A percentile compares a stretch with the other conserved stretches of the same genome.
Evolutionary conservation across 2,329 filamentous ascomycete species (phyloP).

Genomic region (Sclerotinia nivalis): DNA sequence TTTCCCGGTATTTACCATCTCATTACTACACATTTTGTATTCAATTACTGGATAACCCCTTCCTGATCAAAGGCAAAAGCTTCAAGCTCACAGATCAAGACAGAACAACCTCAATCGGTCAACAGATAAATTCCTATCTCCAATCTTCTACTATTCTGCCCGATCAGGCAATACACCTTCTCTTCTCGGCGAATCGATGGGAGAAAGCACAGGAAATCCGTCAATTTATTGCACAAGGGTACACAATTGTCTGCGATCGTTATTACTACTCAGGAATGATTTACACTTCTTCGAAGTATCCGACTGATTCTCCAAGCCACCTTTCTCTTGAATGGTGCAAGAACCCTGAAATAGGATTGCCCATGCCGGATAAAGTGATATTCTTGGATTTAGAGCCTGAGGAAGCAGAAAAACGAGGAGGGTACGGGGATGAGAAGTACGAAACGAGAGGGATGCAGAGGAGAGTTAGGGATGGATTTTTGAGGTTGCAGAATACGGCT

Average conservation of each 20-base stretch:
- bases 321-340: slow-evolving; percentile 79
- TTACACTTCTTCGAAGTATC: slow-evolving; percentile 86
- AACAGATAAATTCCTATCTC: slow-evolving; percentile 68
- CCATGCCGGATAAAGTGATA: slow-evolving; percentile 81
- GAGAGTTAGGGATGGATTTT: slow-evolving; percentile 74
- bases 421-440: slow-evolving; percentile 86
- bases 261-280: slow-evolving; percentile 96
- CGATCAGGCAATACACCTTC: slow-evolving; percentile 70
- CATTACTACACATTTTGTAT: neutral
- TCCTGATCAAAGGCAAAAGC: neutral
- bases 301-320: slow-evolving; percentile 48
- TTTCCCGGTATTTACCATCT: slow-evolving; percentile 59
- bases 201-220: slow-evolving; percentile 53
- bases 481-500: slow-evolving; percentile 47
- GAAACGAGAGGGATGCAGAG: slow-evolving; percentile 82
- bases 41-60: neutral
- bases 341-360: slow-evolving; percentile 80
- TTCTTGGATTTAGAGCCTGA: slow-evolving; percentile 81
- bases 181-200: slow-evolving; percentile 75
- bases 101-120: slow-evolving; percentile 65
- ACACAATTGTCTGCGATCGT: slow-evolving; percentile 80
- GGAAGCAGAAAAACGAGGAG: slow-evolving; percentile 73
- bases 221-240: slow-evolving; percentile 60
- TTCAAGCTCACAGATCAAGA: slow-evolving; percentile 47
- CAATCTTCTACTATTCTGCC: slow-evolving; percentile 59